phyloP scores from a whole-genome alignment of 2,329 filamentous ascomycete species.

The Colletotrichum sp. region DNA sequence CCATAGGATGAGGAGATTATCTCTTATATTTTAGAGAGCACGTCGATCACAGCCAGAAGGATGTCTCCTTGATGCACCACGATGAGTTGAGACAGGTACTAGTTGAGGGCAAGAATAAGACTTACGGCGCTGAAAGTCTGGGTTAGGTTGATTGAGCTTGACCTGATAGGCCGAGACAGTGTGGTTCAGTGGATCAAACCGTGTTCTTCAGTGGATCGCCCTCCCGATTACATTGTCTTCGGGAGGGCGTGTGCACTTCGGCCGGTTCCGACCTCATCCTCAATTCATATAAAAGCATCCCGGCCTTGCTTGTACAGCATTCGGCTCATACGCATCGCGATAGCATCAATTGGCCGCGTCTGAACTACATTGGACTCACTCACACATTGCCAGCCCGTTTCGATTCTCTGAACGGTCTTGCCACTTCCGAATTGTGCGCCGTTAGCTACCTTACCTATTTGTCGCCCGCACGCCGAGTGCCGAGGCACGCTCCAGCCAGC shows the following conservation, averaged over 20 bases:
- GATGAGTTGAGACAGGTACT: neutral
- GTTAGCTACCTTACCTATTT: neutral
- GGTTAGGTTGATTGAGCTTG: neutral
- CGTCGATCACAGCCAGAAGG: neutral
- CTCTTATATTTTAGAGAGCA: neutral
- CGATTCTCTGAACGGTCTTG: neutral
- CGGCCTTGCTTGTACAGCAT: neutral
- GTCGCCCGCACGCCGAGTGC: neutral
- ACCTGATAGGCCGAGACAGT: neutral
- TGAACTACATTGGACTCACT: neutral
- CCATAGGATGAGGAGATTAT: fast-evolving
- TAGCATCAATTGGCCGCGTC: neutral
- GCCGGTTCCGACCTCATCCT: neutral
- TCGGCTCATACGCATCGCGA: neutral
- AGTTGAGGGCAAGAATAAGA: neutral
- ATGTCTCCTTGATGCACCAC: neutral
- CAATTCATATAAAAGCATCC: neutral
- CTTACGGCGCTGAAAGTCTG: neutral
- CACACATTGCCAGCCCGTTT: neutral
- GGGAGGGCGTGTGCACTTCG: neutral
- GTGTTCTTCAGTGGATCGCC: neutral
- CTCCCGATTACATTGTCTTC: neutral
- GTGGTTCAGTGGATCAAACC: neutral
- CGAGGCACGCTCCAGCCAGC: neutral
- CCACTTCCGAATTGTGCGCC: neutral